Percentiles rank a stretch among this genome's conserved stretches.
phyloP scores from a whole-genome alignment of 2,329 filamentous ascomycete species.

The Cordyceps cicadae region DNA sequence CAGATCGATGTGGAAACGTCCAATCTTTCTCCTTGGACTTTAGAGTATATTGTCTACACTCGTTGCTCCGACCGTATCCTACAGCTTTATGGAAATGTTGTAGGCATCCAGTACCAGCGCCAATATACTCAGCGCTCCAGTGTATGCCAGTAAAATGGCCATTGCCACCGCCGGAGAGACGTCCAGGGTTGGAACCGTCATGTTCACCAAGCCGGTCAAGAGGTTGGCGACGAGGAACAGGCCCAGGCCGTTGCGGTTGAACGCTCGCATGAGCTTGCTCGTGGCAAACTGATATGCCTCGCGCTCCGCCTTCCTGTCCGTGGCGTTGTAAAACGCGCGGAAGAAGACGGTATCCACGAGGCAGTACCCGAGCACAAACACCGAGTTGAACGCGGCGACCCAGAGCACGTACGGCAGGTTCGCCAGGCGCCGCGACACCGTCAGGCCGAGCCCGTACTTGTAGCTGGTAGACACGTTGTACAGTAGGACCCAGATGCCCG shows the following conservation, averaged over 20 bases:
- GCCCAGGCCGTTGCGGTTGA: conserved; percentile 79
- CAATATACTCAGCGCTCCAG: conserved; percentile 54
- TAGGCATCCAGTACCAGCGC: conserved; percentile 59
- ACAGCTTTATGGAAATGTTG: conserved; percentile 65
- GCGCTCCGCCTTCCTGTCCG: conserved; percentile 47
- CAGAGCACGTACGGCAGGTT: conserved; percentile 92
- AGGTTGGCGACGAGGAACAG: conserved; percentile 85
- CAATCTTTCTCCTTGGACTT: neutral
- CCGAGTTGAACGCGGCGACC: conserved; percentile 83
- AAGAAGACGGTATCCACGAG: conserved; percentile 72
- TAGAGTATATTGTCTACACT: neutral
- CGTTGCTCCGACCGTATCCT: neutral
- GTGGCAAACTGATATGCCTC: conserved; percentile 62
- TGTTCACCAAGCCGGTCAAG: conserved; percentile 79
- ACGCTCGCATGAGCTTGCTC: conserved; percentile 71
- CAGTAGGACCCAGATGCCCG: conserved; percentile 58
- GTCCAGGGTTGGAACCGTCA: conserved; percentile 76
- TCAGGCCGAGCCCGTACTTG: conserved; percentile 60
- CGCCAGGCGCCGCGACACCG: conserved; percentile 79
- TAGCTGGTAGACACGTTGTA: conserved; percentile 64
- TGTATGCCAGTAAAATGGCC: conserved; percentile 67
- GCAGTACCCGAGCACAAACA: conserved; percentile 73
- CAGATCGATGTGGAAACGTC: neutral
- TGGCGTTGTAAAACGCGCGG: conserved; percentile 57
- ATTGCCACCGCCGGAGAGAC: conserved; percentile 58